A percentile compares a stretch with the other conserved stretches of the same genome.
phyloP scores from a whole-genome alignment of 2,329 filamentous ascomycete species.

The Arthrobotrys conoides region DNA sequence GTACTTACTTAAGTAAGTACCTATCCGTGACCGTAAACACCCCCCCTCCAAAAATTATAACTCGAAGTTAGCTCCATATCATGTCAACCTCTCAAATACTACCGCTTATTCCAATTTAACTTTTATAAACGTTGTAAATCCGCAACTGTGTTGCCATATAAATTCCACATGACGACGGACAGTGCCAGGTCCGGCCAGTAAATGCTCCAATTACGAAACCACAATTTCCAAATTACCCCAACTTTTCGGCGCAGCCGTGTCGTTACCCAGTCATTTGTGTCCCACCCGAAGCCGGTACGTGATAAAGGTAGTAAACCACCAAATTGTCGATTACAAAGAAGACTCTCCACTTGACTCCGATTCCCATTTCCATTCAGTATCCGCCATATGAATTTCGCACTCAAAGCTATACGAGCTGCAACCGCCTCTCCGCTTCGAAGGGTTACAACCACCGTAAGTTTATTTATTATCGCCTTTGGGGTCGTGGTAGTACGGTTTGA shows the following conservation, averaged over 20 bases:
- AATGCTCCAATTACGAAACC: conserved; percentile 26
- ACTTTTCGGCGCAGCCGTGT: conserved; percentile 49
- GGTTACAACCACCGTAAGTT: conserved; percentile 36
- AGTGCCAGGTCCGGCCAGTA: neutral
- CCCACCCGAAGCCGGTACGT: conserved; percentile 8
- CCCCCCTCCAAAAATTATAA: no score
- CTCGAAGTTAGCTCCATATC: neutral
- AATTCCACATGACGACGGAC: conserved; percentile 34
- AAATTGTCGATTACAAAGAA: conserved; percentile 22
- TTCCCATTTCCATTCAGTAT: neutral
- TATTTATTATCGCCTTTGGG: conserved; percentile 3
- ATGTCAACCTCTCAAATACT: no score
- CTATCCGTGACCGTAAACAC: no score
- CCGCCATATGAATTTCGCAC: conserved; percentile 45
- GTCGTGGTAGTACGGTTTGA: conserved; percentile 5
- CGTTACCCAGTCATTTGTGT: conserved; percentile 1
- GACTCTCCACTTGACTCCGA: neutral
- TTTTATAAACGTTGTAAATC: neutral
- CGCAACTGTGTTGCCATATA: conserved; percentile 26
- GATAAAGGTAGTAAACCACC: neutral
- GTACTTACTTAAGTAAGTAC: no score
- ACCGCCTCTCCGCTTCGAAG: conserved; percentile 40
- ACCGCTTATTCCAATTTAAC: no score
- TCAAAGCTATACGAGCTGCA: conserved; percentile 40
- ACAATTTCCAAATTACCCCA: conserved; percentile 39